Evolutionary conservation across 2,329 filamentous ascomycete genomes (phyloP), one percentile per base, ranked within the genome.

Genomic region (Aureobasidium uvarum): DNA sequence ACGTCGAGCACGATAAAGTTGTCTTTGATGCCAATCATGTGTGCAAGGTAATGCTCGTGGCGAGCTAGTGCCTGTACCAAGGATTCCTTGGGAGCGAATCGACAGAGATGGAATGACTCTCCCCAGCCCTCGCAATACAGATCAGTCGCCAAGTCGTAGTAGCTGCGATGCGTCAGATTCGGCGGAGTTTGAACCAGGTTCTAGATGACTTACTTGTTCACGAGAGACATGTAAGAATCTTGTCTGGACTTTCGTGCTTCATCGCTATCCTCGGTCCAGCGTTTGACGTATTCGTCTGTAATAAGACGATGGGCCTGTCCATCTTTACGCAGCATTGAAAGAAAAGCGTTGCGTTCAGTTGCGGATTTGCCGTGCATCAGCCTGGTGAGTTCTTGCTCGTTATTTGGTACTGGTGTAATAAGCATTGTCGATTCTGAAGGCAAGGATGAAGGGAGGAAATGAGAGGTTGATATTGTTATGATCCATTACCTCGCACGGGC

Each of bases 11-110:
- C 94, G 74, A 86, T 90, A 88, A 94, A 93, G 73, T 87, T 86
- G 74, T 92, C 88, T 77, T 89, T 86, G 74, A 99, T 88, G 69
- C 88, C 88, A 77, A 97, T 96, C 77, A 87, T 86, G 79, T 93
- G 87, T 51, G 95, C 95, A 31, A 99, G 89, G 81, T 96, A 98
- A 83, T 99, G 95, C 81, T 99, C 95, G 76, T 99, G 95, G 66
- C 95, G 90, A 70, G 93, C 91, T 79, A 98, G 94, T 68, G 93
- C 93, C 80, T 96, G 91, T 77, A 86, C 82, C 81, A 98, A 97
- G 58, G 87, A 82, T 81, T 99, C 95, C 75, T 90, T 89, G 71
- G 88, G 82, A 64, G 91, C 90, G 79, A 94, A 97, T 69, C 94
- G 92, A 81, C 91, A 96, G 84, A 99, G 98, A 81, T 99, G 94